phyloP scores from a whole-genome alignment of 352 stramenopile genomes.

The Aphanomyces stellatus region DNA sequence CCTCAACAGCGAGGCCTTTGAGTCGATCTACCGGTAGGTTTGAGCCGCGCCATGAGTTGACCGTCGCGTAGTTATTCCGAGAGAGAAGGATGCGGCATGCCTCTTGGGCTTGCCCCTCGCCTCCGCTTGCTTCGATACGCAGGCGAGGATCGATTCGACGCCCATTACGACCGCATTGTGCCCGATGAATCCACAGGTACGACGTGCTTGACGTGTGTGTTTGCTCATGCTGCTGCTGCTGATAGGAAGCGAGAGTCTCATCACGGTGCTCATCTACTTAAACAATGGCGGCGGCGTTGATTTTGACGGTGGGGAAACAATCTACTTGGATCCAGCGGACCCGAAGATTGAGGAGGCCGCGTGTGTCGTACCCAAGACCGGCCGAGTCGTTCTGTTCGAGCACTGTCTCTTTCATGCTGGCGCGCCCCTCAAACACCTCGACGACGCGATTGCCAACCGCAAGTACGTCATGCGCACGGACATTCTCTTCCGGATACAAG shows the following conservation, averaged over 20 bases:
- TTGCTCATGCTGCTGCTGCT: background rate
- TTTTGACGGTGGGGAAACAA: conserved; percentile 44
- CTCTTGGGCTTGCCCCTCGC: conserved; percentile 2
- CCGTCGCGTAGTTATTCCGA: background rate
- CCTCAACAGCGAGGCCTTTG: conserved; percentile 10
- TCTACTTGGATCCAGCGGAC: conserved; percentile 27
- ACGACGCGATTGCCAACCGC: background rate
- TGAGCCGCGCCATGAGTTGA: background rate
- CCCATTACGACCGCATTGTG: conserved; percentile 18
- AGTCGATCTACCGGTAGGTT: conserved; percentile 6
- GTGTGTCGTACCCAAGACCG: conserved; percentile 24
- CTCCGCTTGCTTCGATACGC: conserved; percentile 8
- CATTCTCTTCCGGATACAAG: conserved; percentile 13
- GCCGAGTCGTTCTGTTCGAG: conserved; percentile 41
- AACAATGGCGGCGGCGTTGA: conserved; percentile 36
- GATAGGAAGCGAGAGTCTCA: conserved; percentile 19
- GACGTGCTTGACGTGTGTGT: background rate
- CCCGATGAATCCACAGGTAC: conserved; percentile 7
- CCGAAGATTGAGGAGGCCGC: background rate
- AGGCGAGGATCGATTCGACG: conserved; percentile 3
- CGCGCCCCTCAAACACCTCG: conserved; percentile 21
- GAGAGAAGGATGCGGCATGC: conserved; percentile 13
- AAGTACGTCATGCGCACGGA: conserved; percentile 19
- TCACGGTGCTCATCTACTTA: conserved; percentile 51
- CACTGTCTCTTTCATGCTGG: conserved; percentile 49